A percentile compares a stretch with the other conserved stretches of the same genome.
These are phyloP conservation scores for Chlamydomonas sp. DNA, from an alignment of 139 green algal genomes.

Conservation along the genomic window DNA sequence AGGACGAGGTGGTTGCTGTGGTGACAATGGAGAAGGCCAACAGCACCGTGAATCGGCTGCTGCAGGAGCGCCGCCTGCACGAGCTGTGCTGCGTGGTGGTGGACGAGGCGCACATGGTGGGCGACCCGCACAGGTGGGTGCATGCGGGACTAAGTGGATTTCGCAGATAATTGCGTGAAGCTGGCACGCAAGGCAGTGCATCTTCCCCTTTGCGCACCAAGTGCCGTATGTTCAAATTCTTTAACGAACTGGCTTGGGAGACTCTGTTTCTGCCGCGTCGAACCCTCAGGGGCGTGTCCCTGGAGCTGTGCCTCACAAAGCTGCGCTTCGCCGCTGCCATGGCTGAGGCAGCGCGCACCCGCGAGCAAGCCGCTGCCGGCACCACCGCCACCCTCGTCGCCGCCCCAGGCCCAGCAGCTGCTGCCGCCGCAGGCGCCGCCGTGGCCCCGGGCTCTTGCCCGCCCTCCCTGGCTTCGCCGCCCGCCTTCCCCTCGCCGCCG, in stretches of 20 bases:
- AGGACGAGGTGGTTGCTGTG: conserved; percentile 64
- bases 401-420: not conserved
- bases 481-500: not conserved
- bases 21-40: conserved; percentile 91
- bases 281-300: conserved; percentile 71
- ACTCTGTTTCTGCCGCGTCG: not conserved
- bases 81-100: conserved; percentile 82
- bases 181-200: too few relatives aligned
- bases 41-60: conserved; percentile 63
- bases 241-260: too few relatives aligned
- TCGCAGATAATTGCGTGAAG: too few relatives aligned
- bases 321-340: conserved; percentile 52
- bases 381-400: not conserved
- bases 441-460: too few relatives aligned
- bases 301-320: conserved; percentile 96
- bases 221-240: too few relatives aligned
- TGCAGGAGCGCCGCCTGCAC: conserved; percentile 60
- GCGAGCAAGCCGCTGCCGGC: not conserved
- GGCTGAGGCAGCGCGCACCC: not conserved
- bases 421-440: not conserved
- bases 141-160: not conserved
- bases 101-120: conserved; percentile 91
- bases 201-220: too few relatives aligned
- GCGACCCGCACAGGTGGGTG: conserved; percentile 65
- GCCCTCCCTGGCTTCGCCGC: not conserved